Evolutionary conservation across 257 asterid species (phyloP), one percentile per base, ranked within the genome.

Genomic region (Nicotiana benthamiana): DNA sequence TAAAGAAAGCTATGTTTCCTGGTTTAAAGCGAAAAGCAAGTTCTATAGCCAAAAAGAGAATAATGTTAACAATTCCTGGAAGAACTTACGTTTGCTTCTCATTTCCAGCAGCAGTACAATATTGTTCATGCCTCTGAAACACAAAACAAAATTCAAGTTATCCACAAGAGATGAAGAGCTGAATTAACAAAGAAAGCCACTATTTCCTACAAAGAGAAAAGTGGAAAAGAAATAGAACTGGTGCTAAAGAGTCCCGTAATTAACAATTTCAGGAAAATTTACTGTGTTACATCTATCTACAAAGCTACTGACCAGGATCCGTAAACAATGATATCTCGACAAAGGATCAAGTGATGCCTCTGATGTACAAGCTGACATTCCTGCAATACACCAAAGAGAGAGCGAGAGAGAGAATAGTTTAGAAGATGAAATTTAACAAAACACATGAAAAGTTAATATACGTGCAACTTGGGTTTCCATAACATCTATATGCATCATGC

Each of bases 1-100:
- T 6, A 48, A 15, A 1, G 17, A 74, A 72, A 1, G 0, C 79
- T 6, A 48, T 32, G 22, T 74, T 48, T 74, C 79, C 79, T 26
- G 0, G 17, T 74, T 15, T 32, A 15, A 74, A 48, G 43, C 48
- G 79, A 74, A 48, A 53, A 74, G 30, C 5, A 74, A 74, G 40
- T 24, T 43, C n/a, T 24, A 74, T 24, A 74, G 36, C 36, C 15
- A 43, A 26, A 24, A 15, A 74, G 4, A 74, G 16, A 15, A 74
- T 24, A 4, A 24, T 48, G 61, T 4, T 26, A 15, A 74, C 79
- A 48, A 48, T 12, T 1, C 60, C 51, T 74, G 16, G 24, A 51
- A 8, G 9, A 74, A 46, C 86, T 82, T 79, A 88, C 89, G 80
- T 86, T 79, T 82, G 81, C 27, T 81, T 83, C 80, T 81, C 80